phyloP scores from a whole-genome alignment of 805 yeast genomes.

The Blastobotrys attinorum region DNA sequence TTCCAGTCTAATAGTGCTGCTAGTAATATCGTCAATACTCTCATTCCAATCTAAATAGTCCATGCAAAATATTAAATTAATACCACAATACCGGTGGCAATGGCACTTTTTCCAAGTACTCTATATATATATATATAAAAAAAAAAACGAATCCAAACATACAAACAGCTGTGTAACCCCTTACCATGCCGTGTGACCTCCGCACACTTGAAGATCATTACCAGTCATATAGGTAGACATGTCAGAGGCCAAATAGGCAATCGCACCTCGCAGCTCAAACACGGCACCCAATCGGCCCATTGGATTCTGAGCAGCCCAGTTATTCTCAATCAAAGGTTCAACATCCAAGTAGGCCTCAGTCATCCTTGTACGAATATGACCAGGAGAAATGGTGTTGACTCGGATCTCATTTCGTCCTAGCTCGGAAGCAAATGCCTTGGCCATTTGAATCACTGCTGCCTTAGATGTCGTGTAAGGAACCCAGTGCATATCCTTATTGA shows the following conservation, averaged over 20 bases:
- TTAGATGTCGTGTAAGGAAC: slow-evolving; percentile 32
- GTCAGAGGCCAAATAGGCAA: slow-evolving; percentile 47
- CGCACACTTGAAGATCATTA: slow-evolving; percentile 51
- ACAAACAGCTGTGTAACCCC: too few relatives aligned
- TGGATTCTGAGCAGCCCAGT: slow-evolving; percentile 35
- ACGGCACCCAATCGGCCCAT: slow-evolving; percentile 57
- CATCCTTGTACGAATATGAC: slow-evolving; percentile 53
- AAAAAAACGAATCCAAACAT: too few relatives aligned
- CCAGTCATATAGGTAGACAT: slow-evolving; percentile 48
- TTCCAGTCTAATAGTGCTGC: too few relatives aligned
- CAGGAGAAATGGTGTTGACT: slow-evolving; percentile 51
- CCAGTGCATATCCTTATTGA: slow-evolving; percentile 43
- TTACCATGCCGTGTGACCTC: slow-evolving; percentile 34
- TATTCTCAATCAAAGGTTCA: slow-evolving; percentile 40
- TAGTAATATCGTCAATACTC: too few relatives aligned
- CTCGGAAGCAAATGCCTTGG: slow-evolving; percentile 42
- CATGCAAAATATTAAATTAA: too few relatives aligned
- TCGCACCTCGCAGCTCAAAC: slow-evolving; percentile 51
- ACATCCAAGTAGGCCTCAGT: slow-evolving; percentile 45
- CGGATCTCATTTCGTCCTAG: slow-evolving; percentile 48
- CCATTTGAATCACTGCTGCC: slow-evolving; percentile 31
- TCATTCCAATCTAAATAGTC: too few relatives aligned
- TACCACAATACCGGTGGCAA: too few relatives aligned
- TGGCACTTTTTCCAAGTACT: too few relatives aligned
- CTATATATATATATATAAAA: too few relatives aligned